These are phyloP conservation scores for Theobroma cacao DNA, from an alignment of 345 rosid species.

Conservation along the genomic window DNA sequence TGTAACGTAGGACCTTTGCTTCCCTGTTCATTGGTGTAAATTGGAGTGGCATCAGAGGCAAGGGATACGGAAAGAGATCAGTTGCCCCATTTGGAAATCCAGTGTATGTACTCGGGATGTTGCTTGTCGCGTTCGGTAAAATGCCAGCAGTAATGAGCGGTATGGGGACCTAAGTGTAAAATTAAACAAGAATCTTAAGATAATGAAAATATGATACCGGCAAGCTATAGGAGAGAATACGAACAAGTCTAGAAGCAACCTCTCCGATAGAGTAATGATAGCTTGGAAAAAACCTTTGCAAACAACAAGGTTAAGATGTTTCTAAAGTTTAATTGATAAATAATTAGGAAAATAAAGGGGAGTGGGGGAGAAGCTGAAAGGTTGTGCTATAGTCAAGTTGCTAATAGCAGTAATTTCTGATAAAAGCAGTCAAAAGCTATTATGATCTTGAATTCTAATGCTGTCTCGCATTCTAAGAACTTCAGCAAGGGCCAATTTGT, in stretches of 20 bases:
- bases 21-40: constrained; percentile 24
- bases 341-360: not conserved
- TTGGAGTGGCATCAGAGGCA: constrained; percentile 23
- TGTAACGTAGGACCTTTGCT: constrained; percentile 25
- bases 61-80: constrained; percentile 18
- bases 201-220: not conserved
- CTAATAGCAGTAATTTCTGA: not conserved
- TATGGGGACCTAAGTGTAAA: constrained; percentile 20
- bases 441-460: not conserved
- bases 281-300: not conserved
- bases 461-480: constrained; percentile 1
- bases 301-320: not conserved
- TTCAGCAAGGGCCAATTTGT: not conserved
- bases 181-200: not conserved
- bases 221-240: not conserved
- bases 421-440: not conserved
- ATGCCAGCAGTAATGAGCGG: constrained; percentile 14
- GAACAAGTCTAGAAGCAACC: not conserved
- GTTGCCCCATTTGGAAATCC: constrained; percentile 5
- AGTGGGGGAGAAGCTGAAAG: not conserved
- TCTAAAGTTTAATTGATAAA: not conserved
- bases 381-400: not conserved
- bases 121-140: constrained; percentile 7
- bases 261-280: not conserved
- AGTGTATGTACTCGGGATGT: constrained; percentile 18